phyloP scores from a whole-genome alignment of 148 eudicot species.

The Rhododendron mucronatum region DNA sequence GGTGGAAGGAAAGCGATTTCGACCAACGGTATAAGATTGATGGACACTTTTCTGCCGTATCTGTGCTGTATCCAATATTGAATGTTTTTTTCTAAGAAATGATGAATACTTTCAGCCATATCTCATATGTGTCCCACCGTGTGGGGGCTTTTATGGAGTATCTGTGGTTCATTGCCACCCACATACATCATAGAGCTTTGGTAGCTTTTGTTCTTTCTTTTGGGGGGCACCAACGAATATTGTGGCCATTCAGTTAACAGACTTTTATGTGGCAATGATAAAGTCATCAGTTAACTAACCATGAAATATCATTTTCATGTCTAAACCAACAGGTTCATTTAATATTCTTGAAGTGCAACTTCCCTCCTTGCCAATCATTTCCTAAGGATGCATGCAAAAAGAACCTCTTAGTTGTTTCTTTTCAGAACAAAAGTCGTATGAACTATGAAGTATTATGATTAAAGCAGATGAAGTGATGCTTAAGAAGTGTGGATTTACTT shows the following conservation, averaged over 20 bases:
- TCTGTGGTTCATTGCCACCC: not conserved
- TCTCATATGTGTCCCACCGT: not conserved
- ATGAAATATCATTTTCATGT: not conserved
- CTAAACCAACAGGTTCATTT: not conserved
- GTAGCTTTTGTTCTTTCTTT: not conserved
- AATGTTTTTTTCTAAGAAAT: not conserved
- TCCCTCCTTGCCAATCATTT: not conserved
- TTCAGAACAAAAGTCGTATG: not conserved
- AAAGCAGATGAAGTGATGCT: not conserved
- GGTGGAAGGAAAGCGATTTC: constrained; percentile 90
- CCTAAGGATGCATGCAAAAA: not conserved
- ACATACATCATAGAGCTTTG: not conserved
- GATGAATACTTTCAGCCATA: not conserved
- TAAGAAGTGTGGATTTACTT: not conserved
- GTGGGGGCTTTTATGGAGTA: not conserved
- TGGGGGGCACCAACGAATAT: not conserved
- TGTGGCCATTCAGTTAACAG: not conserved
- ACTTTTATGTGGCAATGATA: not conserved
- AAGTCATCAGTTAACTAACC: not conserved
- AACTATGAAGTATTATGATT: not conserved
- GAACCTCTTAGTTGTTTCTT: not conserved
- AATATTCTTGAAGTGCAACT: not conserved
- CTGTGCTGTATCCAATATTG: not conserved
- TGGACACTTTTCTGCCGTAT: not conserved
- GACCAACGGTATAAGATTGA: constrained; percentile 67